Evolutionary conservation across 1,139 yeast genomes (phyloP).

Genomic region (Hyphopichia fennica): DNA sequence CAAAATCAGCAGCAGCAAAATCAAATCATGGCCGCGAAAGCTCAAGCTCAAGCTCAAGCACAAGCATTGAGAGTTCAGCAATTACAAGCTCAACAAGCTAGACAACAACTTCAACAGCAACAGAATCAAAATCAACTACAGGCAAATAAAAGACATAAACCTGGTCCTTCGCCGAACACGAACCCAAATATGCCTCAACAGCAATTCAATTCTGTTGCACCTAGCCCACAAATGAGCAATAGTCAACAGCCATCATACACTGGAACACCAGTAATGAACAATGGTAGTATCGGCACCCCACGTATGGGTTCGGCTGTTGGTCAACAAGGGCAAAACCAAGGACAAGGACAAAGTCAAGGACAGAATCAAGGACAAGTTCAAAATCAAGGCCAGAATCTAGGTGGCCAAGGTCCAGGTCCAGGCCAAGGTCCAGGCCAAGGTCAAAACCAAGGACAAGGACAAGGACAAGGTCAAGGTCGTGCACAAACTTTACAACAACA

Average conservation of each 20-base stretch:
- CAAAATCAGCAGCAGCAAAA: conserved; percentile 13
- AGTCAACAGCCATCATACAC: conserved; percentile 10
- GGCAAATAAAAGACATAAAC: conserved; percentile 3
- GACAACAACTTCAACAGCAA: conserved; percentile 7
- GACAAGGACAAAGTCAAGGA: conserved; percentile 6
- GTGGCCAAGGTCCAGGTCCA: too few relatives aligned
- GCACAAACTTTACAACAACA: conserved; percentile 33
- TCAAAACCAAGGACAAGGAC: conserved; percentile 3
- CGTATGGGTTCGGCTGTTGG: conserved; percentile 3
- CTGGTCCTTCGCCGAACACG: neutral
- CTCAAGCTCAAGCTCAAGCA: conserved; percentile 22
- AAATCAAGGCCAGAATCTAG: neutral
- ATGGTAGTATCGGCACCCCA: conserved; percentile 3
- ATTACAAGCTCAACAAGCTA: conserved; percentile 8
- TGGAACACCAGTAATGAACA: conserved; percentile 14
- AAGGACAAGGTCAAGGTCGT: conserved; percentile 1
- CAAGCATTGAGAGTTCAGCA: conserved; percentile 15
- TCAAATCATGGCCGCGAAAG: conserved; percentile 21
- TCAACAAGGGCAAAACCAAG: conserved; percentile 2
- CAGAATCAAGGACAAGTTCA: conserved; percentile 1
- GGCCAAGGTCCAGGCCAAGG: neutral
- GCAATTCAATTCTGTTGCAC: conserved; percentile 7
- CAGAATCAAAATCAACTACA: conserved; percentile 5
- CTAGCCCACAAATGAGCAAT: conserved; percentile 10
- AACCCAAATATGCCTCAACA: conserved; percentile 2